phyloP scores from a whole-genome alignment of 495 filamentous ascomycete genomes.

The Darksidea phi region DNA sequence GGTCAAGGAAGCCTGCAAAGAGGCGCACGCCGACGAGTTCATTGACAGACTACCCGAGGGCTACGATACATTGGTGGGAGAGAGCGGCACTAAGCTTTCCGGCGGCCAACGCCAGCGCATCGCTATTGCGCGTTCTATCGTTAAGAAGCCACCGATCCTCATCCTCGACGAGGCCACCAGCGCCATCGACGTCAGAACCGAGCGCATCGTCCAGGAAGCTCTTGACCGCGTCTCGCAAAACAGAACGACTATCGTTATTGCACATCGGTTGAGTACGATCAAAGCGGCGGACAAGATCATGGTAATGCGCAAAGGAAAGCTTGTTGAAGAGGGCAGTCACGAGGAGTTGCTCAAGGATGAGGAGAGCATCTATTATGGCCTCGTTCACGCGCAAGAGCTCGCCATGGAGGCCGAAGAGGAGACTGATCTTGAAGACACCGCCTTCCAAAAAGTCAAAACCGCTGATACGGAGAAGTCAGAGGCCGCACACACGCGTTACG shows the following conservation, averaged over 20 bases:
- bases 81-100: conserved; percentile 36
- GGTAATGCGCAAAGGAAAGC: conserved; percentile 34
- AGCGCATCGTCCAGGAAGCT: conserved; percentile 38
- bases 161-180: conserved; percentile 43
- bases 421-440: not conserved
- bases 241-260: conserved; percentile 41
- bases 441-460: conserved; percentile 21
- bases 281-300: conserved; percentile 40
- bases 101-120: conserved; percentile 41
- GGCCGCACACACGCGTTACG: not conserved
- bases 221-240: conserved; percentile 37
- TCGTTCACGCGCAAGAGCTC: conserved; percentile 37
- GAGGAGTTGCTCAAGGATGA: conserved; percentile 29
- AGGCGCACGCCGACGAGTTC: conserved; percentile 49
- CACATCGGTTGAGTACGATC: conserved; percentile 39
- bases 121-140: conserved; percentile 40
- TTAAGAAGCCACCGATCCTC: conserved; percentile 39
- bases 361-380: conserved; percentile 34
- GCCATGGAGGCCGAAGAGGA: conserved; percentile 25
- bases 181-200: conserved; percentile 39
- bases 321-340: conserved; percentile 39
- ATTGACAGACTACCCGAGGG: conserved; percentile 44
- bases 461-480: conserved; percentile 17
- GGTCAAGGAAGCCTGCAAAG: conserved; percentile 36
- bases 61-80: conserved; percentile 40